These are phyloP conservation scores for Fusarium sp. DNA, from an alignment of 2,329 filamentous ascomycete genomes.

Conservation along the genomic window DNA sequence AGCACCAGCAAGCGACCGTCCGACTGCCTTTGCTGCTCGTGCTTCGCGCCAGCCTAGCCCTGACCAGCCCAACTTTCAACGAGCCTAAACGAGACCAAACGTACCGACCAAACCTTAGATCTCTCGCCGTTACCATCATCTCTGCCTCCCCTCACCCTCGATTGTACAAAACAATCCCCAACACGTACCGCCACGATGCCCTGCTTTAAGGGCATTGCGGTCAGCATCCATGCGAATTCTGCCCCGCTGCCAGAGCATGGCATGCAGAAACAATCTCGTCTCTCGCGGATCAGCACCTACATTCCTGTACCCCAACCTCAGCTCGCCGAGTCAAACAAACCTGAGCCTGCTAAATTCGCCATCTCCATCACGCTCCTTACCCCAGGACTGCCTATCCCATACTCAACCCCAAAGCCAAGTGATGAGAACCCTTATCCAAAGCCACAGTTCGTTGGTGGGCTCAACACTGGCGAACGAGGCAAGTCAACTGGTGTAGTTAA, in stretches of 20 bases:
- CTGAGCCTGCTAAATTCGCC: constrained; percentile 94
- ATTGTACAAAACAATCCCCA: constrained; percentile 23
- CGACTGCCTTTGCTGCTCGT: constrained; percentile 32
- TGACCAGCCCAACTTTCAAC: constrained; percentile 22
- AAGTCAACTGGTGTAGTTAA: constrained; percentile 69
- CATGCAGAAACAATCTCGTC: constrained; percentile 91
- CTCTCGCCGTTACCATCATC: constrained; percentile 23
- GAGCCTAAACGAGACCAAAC: constrained; percentile 19
- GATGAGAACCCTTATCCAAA: constrained; percentile 81
- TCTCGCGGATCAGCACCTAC: constrained; percentile 94
- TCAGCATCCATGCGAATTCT: constrained; percentile 88
- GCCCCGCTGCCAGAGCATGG: constrained; percentile 91
- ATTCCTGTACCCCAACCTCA: constrained; percentile 94
- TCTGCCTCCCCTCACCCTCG: constrained; percentile 33
- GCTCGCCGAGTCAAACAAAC: constrained; percentile 74
- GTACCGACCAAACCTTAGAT: constrained; percentile 24
- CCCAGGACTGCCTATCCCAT: constrained; percentile 87
- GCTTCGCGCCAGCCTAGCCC: constrained; percentile 17
- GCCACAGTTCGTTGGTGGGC: constrained; percentile 81
- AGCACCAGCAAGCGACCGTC: constrained; percentile 28
- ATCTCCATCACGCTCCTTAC: constrained; percentile 97
- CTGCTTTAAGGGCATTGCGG: constrained; percentile 99
- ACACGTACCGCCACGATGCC: constrained; percentile 69
- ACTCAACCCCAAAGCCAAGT: constrained; percentile 87
- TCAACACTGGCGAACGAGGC: constrained; percentile 64